A percentile compares a stretch with the other conserved stretches of the same genome.
phyloP scores from a whole-genome alignment of 108 stramenopile genomes.

The Mayamaea pseudoterrestris region DNA sequence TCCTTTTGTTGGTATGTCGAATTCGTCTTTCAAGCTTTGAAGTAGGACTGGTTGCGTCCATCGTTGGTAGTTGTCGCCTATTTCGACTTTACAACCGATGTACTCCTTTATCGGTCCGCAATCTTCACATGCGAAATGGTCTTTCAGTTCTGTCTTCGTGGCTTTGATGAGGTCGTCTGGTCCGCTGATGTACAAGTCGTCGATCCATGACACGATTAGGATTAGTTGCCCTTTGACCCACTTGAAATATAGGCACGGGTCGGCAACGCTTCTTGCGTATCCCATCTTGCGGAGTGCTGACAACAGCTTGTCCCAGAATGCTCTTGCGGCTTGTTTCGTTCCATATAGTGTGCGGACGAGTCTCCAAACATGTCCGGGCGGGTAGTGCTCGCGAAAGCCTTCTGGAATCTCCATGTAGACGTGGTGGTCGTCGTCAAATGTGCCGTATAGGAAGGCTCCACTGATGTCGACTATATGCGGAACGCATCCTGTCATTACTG shows the following conservation, averaged over 20 bases:
- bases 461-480: conserved; percentile 13
- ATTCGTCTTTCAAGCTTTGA: too few species aligned
- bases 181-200: conserved; percentile 19
- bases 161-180: conserved; percentile 4
- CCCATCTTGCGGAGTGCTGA: too few species aligned
- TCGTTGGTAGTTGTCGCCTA: background rate
- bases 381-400: conserved; percentile 21
- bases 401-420: conserved; percentile 19
- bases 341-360: conserved; percentile 11
- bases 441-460: conserved; percentile 23
- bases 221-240: conserved; percentile 12
- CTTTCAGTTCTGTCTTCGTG: conserved; percentile 5
- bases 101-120: conserved; percentile 19
- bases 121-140: conserved; percentile 18
- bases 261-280: conserved; percentile 9
- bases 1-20: too few species aligned
- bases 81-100: conserved; percentile 26
- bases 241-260: conserved; percentile 17
- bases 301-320: too few species aligned
- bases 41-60: conserved; percentile 32
- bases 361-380: background rate
- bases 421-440: conserved; percentile 4
- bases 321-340: too few species aligned
- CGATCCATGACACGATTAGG: conserved; percentile 21
- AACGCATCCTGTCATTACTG: conserved; percentile 15